Conservation (phyloP, 2,329 filamentous ascomycete genomes). For the Dactylella cylindrospora region DNA sequence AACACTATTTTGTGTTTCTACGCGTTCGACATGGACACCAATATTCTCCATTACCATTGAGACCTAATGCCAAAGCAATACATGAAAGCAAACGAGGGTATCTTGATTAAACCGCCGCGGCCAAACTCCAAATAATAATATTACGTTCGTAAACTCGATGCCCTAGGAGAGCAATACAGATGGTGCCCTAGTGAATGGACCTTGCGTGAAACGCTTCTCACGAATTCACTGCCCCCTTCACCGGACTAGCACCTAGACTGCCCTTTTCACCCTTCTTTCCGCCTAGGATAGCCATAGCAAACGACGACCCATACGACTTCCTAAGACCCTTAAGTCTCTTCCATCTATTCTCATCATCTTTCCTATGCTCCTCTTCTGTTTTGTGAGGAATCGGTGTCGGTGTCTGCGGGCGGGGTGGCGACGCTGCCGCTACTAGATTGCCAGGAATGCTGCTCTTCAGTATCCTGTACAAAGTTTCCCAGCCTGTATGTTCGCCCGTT, state of each 20-base stretch:
- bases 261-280: slow-evolving; percentile 40
- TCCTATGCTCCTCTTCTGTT: slow-evolving; percentile 36
- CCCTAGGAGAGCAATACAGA: slow-evolving; percentile 2
- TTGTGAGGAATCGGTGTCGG: slow-evolving; percentile 27
- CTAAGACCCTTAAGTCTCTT: slow-evolving; percentile 48
- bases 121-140: slow-evolving; percentile 17
- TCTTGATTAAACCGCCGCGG: slow-evolving; percentile 6
- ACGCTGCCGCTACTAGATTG: slow-evolving; percentile 43
- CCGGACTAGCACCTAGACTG: background rate
- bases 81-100: too few relatives aligned
- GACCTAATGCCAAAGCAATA: too few relatives aligned
- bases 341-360: slow-evolving; percentile 47
- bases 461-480: slow-evolving; percentile 55
- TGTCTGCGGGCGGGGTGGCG: slow-evolving; percentile 33
- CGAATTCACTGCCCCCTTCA: slow-evolving; percentile 32
- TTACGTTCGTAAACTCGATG: background rate
- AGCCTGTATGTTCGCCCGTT: slow-evolving; percentile 53
- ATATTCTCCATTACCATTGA: too few relatives aligned
- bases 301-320: slow-evolving; percentile 47
- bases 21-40: too few relatives aligned
- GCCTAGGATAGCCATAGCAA: slow-evolving; percentile 40
- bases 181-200: background rate
- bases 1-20: too few relatives aligned
- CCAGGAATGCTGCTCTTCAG: slow-evolving; percentile 52
- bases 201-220: slow-evolving; percentile 12